Evolutionary conservation across 2,329 filamentous ascomycete species (phyloP), one percentile per base, ranked within the genome.

Genomic region (Hypoxylon sp.): DNA sequence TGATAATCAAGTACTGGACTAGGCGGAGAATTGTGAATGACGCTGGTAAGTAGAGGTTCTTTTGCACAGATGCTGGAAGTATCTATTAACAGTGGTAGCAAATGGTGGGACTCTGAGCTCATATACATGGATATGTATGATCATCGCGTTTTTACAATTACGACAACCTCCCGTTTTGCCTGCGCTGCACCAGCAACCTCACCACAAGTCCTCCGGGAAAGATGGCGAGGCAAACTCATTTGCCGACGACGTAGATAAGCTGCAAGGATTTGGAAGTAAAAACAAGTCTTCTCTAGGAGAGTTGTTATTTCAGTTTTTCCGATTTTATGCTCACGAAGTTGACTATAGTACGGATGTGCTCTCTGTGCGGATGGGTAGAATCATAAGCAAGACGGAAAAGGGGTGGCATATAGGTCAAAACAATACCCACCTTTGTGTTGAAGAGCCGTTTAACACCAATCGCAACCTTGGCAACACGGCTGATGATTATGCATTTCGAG

Each of bases 41-140:
- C 83, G 96, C 96, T 77, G 95, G 94, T 97, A 84, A 83, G 91
- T 81, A 37, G 16, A 47, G 12, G 29, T 34, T 14, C n/a, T 12
- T 23, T 39, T 41, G 7, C 7, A 2, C 12, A 21, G 6, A 7
- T 54, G 6, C 39, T 6, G 30, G 19, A 25, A 5, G 29, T 23
- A 23, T 51, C 6, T 57, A 25, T 30, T 62, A 57, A 60, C 50
- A 46, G 3, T 19, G 62, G 32, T 76, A 96, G 96, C 92, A 63
- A 93, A 94, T 76, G 94, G 96, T 68, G 94, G 93, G 61, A 99
- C 96, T 5, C 85, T 99, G 65, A 98, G 95, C 79, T 99, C 96
- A 16, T 99, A 99, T 77, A 97, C 96, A 21, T 99, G 96, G 96
- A 98, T 98, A 77, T 99, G 96, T 79, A 88, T 99, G 85, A 97